Evolutionary conservation across 2,329 filamentous ascomycete species (phyloP).

Genomic region (Arachnomyces sp.): DNA sequence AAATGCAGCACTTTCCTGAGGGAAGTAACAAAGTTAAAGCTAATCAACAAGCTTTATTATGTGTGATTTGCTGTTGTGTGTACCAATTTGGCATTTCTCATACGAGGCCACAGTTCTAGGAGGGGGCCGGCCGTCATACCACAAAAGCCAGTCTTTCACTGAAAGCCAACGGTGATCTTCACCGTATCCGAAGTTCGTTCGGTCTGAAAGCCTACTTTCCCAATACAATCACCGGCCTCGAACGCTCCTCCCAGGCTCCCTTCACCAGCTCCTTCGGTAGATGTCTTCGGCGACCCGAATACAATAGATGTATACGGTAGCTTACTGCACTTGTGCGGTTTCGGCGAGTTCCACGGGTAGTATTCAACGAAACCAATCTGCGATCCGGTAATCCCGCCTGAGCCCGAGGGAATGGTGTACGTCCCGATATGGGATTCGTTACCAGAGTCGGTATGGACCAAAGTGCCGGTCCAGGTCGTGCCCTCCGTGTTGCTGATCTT

Average conservation of each 20-base stretch:
- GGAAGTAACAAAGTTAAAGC: too few species aligned
- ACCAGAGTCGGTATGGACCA: conserved; percentile 17
- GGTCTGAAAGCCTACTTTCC: conserved; percentile 15
- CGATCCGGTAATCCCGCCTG: conserved; percentile 15
- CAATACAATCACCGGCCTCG: conserved; percentile 23
- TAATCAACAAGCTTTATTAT: too few species aligned
- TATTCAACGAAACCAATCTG: conserved; percentile 25
- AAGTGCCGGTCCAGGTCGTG: conserved; percentile 21
- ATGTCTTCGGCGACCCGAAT: conserved; percentile 15
- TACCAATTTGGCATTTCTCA: too few species aligned
- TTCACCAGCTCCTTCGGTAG: conserved; percentile 7
- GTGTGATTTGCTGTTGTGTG: too few species aligned
- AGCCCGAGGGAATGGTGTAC: conserved; percentile 18
- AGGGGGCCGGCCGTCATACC: too few species aligned
- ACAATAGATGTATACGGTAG: conserved; percentile 16
- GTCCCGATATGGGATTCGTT: conserved; percentile 18
- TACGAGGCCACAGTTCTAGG: too few species aligned
- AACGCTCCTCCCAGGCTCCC: conserved; percentile 16
- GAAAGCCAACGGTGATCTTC: conserved; percentile 17
- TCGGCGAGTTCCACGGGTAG: conserved; percentile 18
- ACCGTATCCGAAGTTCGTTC: conserved; percentile 8
- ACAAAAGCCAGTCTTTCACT: not conserved
- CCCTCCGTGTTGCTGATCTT: conserved; percentile 17
- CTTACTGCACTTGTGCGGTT: conserved; percentile 11
- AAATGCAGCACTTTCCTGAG: too few species aligned